Evolutionary conservation across 345 rosid species (phyloP), one percentile per base, ranked within the genome.

Genomic region (Boechera retrofracta): DNA sequence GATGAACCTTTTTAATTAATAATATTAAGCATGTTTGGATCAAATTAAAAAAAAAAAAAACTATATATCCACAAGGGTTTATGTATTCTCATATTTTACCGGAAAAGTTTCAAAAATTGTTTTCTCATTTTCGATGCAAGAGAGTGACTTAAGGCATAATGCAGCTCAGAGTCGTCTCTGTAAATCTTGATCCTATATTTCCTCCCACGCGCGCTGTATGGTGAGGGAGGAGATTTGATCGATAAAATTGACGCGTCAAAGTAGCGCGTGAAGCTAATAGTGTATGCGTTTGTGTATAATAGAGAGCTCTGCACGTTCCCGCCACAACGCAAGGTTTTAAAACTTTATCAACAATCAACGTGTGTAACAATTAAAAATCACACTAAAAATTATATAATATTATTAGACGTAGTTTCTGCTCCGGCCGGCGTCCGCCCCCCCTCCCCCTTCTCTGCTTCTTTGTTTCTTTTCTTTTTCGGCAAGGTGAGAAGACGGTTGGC

Each of bases 301-400:
- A 28, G 28, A 58, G 52, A 32, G 33, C 69, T 33, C 16, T n/a
- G 76, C 76, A 62, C 76, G 69, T 72, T 51, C 68, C 69, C 61
- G 68, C 68, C 31, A 51, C 52, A 36, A 36, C 48, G 38, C n/a
- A 60, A 61, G n/a, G 51, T 28, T 71, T 36, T 6, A 60, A 49
- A 38, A 35, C 52, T 49, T 72, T 3, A 38, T 26, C 36, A 24
- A 60, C 66, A 69, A 53, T 55, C 53, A 69, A 69, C 6, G 24
- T 21, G 24, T 21, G 24, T 21, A 21, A 21, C 24, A 21, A 21
- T 21, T 21, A 21, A 21, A 21, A 21, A 21, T 21, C 24, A 21
- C 24, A 21, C 24, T 21, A 21, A 21, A 21, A 21, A 21, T 21
- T 21, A 21, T 21, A 21, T 21, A 21, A 21, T 21, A 21, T 21